Base-by-base conservation (phyloP, 2,329 filamentous ascomycete species). In the Incumbomyces lentus region DNA sequence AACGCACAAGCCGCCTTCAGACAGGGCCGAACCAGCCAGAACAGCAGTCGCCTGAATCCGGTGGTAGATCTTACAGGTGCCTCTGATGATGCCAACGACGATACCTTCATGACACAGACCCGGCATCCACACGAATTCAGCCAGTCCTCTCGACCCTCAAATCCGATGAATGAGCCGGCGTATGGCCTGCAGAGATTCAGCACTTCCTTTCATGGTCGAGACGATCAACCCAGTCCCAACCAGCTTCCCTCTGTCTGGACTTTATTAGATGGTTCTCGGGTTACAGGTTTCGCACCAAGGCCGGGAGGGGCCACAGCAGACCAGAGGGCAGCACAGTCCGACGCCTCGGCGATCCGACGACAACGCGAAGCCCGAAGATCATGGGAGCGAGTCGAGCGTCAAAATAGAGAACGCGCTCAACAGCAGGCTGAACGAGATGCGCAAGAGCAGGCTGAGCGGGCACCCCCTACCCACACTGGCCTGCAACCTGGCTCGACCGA, bases 1-100 rank as follows among this genome's bases (percentile, higher is more conserved):
- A 51, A 41, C 41, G 55, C 53, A 16, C 51, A 54, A 49, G 50
- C 54, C 33, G 55, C 55, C 36, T 57, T 46, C 49, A 52, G 35
- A 19, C 44, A 18, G 34, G 42, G 14, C 10, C 18, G 52, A 32
- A 41, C 46, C n/a, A 30, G 37, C 11, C 37, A 33, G 33, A 36
- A 18, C 26, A 36, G 47, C 29, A 44, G 38, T 12, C n/a, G 18
- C 18, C 41, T 37, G 7, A 26, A 8, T 17, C 41, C 37, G 10
- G 34, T 45, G 2, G 50, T 52, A 6, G 53, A 57, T 40, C 47
- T 55, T 17, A 57, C 54, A 2, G 40, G 35, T 18, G 47, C 51
- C n/a, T 47, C 49, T 13, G 44, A 49, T 16, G 35, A 40, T 30
- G 34, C 49, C 7, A 39, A 44, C 5, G 48, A 51, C 42, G 48